Evolutionary conservation across 768 basidiomycete genomes (phyloP), one percentile per base, ranked within the genome.

Genomic region (Leucocoprinus leucothites): DNA sequence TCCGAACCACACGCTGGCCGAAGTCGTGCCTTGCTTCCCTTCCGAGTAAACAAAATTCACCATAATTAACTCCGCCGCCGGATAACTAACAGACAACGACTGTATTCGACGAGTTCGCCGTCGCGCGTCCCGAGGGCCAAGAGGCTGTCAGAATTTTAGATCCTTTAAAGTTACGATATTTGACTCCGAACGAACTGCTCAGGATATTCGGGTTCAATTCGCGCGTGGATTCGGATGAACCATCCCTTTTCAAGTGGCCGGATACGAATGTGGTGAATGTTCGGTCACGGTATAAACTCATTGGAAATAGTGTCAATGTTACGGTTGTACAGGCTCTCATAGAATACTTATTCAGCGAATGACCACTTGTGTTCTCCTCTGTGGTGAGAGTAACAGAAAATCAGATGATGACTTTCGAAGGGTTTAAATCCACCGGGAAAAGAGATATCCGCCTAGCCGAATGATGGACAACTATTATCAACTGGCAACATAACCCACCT

Each of bases 301-400:
- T 92, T 52, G 91, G 91, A 16, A 93, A 92, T 66, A 91, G 89
- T 54, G 83, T 92, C 7, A 92, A 92, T 66, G 87, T 91, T 6
- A 73, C 73, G 53, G 89, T 91, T 9, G 84, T 92, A 0, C 74
- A 78, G 48, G 70, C 74, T 57, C 71, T 91, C 49, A 77, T 91
- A 40, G 66, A 74, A 38, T 87, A 85, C 67, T 68, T 91, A 41
- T 81, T 82, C 56, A 60, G 18, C 21, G 53, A 55, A 28, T 55
- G 28, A 43, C 25, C 38, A 18, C 22, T n/a, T 47, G 13, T 22
- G 13, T 24, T 22, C 21, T 45, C 21, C 5, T 13, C 4, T 6
- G 24, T 31, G 45, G 25, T 28, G 45, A 18, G 45, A 25, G 35
- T 8, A 25, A 16, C 21, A 51, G 22, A 11, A 8, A n/a, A n/a